Percentiles rank a stretch among this genome's conserved stretches.
Evolutionary conservation across 108 stramenopile genomes (phyloP).

Genomic region (Skeletonema potamos): DNA sequence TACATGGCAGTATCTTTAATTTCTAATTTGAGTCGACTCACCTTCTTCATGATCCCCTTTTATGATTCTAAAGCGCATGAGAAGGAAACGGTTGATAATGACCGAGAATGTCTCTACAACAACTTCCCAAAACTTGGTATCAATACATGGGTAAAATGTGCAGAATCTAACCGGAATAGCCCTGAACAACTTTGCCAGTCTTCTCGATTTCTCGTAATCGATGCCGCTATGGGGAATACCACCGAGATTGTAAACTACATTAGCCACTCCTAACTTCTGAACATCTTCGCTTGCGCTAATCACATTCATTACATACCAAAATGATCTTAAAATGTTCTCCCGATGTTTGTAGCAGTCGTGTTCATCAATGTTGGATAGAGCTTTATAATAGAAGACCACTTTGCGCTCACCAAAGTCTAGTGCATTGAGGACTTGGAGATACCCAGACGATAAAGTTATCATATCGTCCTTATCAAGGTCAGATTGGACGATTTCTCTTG

Average conservation of each 20-base stretch:
- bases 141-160: slow-evolving; percentile 25
- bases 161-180: slow-evolving; percentile 19
- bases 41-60: slow-evolving; percentile 7
- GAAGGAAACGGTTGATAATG: slow-evolving; percentile 17
- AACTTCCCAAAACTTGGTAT: slow-evolving; percentile 6
- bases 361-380: neutral
- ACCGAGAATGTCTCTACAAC: slow-evolving; percentile 24
- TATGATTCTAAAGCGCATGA: slow-evolving; percentile 19
- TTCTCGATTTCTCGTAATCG: slow-evolving; percentile 36
- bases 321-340: slow-evolving; percentile 1
- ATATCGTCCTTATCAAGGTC: slow-evolving; percentile 35
- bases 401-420: slow-evolving; percentile 6
- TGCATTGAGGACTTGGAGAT: slow-evolving; percentile 1
- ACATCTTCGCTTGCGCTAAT: slow-evolving; percentile 3
- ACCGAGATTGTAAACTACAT: slow-evolving; percentile 36
- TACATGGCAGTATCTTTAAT: neutral
- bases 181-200: slow-evolving; percentile 12
- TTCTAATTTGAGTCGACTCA: neutral
- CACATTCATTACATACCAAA: slow-evolving; percentile 21
- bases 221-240: slow-evolving; percentile 20
- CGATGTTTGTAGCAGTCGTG: slow-evolving; percentile 6
- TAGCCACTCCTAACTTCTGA: slow-evolving; percentile 27
- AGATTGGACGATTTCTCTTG: slow-evolving; percentile 16
- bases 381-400: slow-evolving; percentile 7
- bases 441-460: neutral